Base-by-base conservation (phyloP, 2,329 filamentous ascomycete genomes). In the Apiospora rasikravindrae region DNA sequence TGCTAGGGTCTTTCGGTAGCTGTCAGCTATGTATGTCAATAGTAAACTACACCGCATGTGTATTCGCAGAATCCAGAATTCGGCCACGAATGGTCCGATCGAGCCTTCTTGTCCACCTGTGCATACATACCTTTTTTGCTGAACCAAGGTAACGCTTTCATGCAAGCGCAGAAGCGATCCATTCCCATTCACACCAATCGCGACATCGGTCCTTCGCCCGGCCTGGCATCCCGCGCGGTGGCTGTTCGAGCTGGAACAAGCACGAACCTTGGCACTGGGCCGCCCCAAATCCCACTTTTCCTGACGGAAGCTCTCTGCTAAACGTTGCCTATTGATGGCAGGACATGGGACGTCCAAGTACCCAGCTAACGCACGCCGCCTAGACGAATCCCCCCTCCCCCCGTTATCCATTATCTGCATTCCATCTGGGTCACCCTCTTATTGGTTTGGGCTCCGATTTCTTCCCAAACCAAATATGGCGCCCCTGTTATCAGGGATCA, bases 391-490 rank as follows among this genome's bases (percentile, higher is more conserved):
- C 29, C 24, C 53, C 71, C 44, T 69, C 45, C 68, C n/a, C n/a
- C n/a, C n/a, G n/a, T n/a, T n/a, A n/a, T n/a, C n/a, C 68, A 69
- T 40, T 64, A 64, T 64, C 57, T 64, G 57, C 57, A 64, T 64
- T 67, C 66, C 53, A 13, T 51, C 44, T 29, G 37, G 44, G 53
- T 24, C 49, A 26, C 42, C 67, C 69, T 71, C 61, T 71, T 45
- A 73, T 71, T 73, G 71, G 71, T 64, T 69, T 67, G 49, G 42
- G 64, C 44, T 40, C 49, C 70, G 69, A 61, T 69, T 57, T 71
- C 69, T 69, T 68, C 71, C 71, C 71, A 37, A 69, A 71, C n/a
- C 37, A 73, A 69, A 71, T 71, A 69, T 53, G 71, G 71, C 51
- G 64, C 64, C 42, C 51, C 49, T 47, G 49, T 67, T 67, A 51